These are phyloP conservation scores for Penicillium sp. DNA, from an alignment of 2,329 filamentous ascomycete genomes.

Conservation along the genomic window DNA sequence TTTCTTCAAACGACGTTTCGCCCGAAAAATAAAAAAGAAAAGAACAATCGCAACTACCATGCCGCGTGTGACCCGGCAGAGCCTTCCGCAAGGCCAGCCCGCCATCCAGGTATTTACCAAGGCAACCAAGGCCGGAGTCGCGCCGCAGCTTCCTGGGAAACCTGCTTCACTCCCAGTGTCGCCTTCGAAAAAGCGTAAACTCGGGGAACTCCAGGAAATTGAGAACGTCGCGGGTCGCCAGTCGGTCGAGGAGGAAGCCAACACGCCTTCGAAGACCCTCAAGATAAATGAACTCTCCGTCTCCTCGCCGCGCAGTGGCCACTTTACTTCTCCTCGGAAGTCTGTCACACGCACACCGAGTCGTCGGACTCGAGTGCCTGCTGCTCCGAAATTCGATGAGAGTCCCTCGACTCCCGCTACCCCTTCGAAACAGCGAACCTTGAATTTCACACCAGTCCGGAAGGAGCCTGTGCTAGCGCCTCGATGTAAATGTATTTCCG, in stretches of 20 bases:
- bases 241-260: conserved; percentile 16
- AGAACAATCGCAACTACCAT: conserved; percentile 25
- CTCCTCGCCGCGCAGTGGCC: conserved; percentile 30
- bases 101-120: conserved; percentile 44
- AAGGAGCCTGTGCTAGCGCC: conserved; percentile 22
- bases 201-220: conserved; percentile 33
- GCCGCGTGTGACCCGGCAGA: conserved; percentile 27
- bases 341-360: conserved; percentile 17
- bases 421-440: conserved; percentile 26
- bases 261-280: conserved; percentile 33
- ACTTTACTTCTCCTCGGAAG: conserved; percentile 19
- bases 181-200: conserved; percentile 40
- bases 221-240: conserved; percentile 29
- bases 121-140: conserved; percentile 39
- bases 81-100: conserved; percentile 32
- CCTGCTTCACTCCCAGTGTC: conserved; percentile 26
- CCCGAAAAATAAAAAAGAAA: neutral
- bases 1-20: conserved; percentile 4
- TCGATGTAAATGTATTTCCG: conserved; percentile 32
- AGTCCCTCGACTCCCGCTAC: conserved; percentile 18
- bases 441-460: conserved; percentile 13
- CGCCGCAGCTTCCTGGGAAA: conserved; percentile 28
- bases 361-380: conserved; percentile 48
- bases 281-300: conserved; percentile 30
- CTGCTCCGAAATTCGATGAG: conserved; percentile 8